Base-by-base conservation (phyloP, 2,329 filamentous ascomycete species). In the Sphaerostilbella broomeana region DNA sequence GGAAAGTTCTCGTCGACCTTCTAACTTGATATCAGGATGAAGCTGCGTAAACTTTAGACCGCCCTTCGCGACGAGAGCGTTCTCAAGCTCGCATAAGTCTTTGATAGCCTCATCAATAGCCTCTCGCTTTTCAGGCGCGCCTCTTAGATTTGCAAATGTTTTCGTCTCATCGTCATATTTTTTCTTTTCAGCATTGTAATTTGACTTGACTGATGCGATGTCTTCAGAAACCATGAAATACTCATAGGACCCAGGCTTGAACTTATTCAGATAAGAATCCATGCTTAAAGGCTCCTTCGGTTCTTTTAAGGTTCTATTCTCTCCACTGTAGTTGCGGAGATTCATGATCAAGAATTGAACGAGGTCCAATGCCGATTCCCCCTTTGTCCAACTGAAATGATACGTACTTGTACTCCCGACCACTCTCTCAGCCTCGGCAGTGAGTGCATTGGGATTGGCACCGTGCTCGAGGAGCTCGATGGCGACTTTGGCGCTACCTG, bases 31-130 rank as follows among this genome's bases (percentile, higher is more conserved):
- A 2, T 76, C 63, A 0, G 82, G 81, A 55, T 83, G 60, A 6
- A 86, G 60, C 32, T 88, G 74, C 10, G 59, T 53, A 53, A 85
- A 88, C 0, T 73, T 72, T 58, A 86, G 87, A 2, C 73, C 85
- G 1, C 74, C 78, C 42, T 69, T 75, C 4, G 61, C 57, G 2
- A 81, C 28, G 15, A 90, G 60, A 2, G 57, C 50, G 2, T 62
- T 51, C 50, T 84, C 75, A 2, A 86, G 59, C 15, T 63, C 53
- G 47, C 79, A 64, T 25, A 81, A 72, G 2, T 73, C 67, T 0
- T 54, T 46, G 11, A 81, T 61, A 11, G 75, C 53, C 6, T 68
- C 59, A 8, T 67, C 47, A 13, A 86, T 69, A 0, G 73, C 75
- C 5, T 64, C 62, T 35, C 65, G 63, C 57, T 85, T 86, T 55